Conservation (phyloP, 257 asterid species). For the Lycium ferocissimum region DNA sequence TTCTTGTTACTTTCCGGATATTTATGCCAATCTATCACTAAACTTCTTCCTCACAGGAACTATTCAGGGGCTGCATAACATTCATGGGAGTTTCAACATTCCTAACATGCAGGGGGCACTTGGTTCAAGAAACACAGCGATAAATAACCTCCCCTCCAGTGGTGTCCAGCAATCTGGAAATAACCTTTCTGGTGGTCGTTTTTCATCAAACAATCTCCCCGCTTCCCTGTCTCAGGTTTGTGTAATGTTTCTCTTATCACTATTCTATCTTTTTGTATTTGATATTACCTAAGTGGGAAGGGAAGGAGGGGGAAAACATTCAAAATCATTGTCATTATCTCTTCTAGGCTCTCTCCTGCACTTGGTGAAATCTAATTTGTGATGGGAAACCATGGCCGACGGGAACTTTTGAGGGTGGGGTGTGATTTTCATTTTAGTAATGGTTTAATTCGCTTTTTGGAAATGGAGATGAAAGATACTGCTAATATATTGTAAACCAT, state of each 20-base stretch:
- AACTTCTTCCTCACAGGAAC: slow-evolving; percentile 50
- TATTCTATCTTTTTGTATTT: slow-evolving; percentile 22
- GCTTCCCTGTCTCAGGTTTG: slow-evolving; percentile 79
- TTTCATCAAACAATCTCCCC: slow-evolving; percentile 66
- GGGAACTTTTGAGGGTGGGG: not conserved
- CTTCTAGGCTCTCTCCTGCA: slow-evolving; percentile 17
- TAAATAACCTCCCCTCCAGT: slow-evolving; percentile 65
- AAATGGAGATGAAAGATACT: not conserved
- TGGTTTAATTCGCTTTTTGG: not conserved
- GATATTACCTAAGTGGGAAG: slow-evolving; percentile 24
- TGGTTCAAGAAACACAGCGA: slow-evolving; percentile 73
- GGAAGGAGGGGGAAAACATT: slow-evolving; percentile 21
- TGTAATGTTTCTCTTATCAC: slow-evolving; percentile 23
- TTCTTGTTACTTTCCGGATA: slow-evolving; percentile 3
- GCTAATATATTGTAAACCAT: not conserved
- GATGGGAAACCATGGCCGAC: slow-evolving; percentile 20
- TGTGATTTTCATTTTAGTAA: not conserved
- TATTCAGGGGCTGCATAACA: slow-evolving; percentile 77
- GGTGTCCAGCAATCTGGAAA: slow-evolving; percentile 82
- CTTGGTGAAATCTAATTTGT: not conserved
- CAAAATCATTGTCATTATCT: not conserved
- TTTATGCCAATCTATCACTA: slow-evolving; percentile 34
- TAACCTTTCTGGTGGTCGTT: slow-evolving; percentile 67
- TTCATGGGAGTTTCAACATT: slow-evolving; percentile 71
- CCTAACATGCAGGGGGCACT: slow-evolving; percentile 71